A percentile compares a stretch with the other conserved stretches of the same genome.
Conservation (phyloP, 2,329 filamentous ascomycete genomes). For the Waltergamsia citrina region DNA sequence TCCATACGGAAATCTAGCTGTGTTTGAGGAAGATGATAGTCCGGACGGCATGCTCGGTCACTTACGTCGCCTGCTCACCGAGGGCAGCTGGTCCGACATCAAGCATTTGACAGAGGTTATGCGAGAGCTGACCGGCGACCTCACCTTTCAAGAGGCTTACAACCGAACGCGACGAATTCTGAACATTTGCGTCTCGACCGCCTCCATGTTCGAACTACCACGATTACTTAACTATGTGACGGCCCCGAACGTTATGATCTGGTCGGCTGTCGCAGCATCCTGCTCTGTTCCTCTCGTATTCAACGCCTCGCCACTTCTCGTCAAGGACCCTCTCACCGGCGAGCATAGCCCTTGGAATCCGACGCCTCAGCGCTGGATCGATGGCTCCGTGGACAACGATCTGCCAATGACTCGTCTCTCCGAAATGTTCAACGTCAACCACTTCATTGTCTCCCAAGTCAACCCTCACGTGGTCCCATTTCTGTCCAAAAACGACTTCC, state of each 20-base stretch:
- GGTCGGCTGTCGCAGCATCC: slow-evolving; percentile 93
- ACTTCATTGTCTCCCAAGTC: slow-evolving; percentile 95
- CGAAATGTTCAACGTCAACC: slow-evolving; percentile 97
- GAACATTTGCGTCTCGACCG: slow-evolving; percentile 88
- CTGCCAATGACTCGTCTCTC: slow-evolving; percentile 81
- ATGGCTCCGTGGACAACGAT: slow-evolving; percentile 91
- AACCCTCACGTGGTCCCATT: slow-evolving; percentile 93
- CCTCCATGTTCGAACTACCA: slow-evolving; percentile 79
- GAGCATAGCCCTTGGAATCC: slow-evolving; percentile 77
- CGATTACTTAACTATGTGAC: slow-evolving; percentile 87
- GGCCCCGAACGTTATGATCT: slow-evolving; percentile 88
- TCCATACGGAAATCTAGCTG: slow-evolving; percentile 69
- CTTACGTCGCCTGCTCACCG: slow-evolving; percentile 64
- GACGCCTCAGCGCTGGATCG: slow-evolving; percentile 78
- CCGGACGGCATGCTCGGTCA: slow-evolving; percentile 58
- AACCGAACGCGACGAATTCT: slow-evolving; percentile 86
- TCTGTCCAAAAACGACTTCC: slow-evolving; percentile 61
- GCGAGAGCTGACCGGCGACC: slow-evolving; percentile 70
- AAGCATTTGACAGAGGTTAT: slow-evolving; percentile 73
- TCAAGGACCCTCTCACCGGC: slow-evolving; percentile 77
- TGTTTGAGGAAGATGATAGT: slow-evolving; percentile 58
- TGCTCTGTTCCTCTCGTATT: slow-evolving; percentile 89
- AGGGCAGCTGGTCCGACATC: slow-evolving; percentile 79
- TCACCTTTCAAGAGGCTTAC: slow-evolving; percentile 93
- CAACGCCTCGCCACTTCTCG: slow-evolving; percentile 65